Conservation (phyloP, 768 basidiomycete species). For the Hygrophorus pudorinus region DNA sequence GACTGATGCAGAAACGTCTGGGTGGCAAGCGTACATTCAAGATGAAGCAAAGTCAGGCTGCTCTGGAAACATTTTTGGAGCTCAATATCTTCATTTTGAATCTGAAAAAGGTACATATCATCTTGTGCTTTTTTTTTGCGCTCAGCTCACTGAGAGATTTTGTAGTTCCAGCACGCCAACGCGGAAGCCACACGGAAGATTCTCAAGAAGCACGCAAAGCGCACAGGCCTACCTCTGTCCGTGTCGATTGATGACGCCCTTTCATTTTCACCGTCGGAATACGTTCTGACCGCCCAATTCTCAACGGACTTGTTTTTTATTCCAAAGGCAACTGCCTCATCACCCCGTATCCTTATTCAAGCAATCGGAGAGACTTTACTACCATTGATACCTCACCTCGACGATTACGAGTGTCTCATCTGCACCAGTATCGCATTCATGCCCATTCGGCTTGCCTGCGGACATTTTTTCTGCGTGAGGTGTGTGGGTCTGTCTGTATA, state of each 20-base stretch:
- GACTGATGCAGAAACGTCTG: conserved; percentile 46
- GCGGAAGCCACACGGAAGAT: conserved; percentile 88
- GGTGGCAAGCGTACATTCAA: conserved; percentile 45
- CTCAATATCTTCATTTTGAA: conserved; percentile 75
- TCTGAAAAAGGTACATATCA: conserved; percentile 57
- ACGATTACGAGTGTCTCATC: conserved; percentile 82
- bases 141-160: not conserved
- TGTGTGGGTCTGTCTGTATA: not conserved
- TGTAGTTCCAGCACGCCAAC: conserved; percentile 73
- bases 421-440: conserved; percentile 90
- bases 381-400: conserved; percentile 68
- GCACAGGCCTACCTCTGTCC: conserved; percentile 58
- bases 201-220: conserved; percentile 89
- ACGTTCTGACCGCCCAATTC: conserved; percentile 8
- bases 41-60: conserved; percentile 43
- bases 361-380: conserved; percentile 75
- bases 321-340: conserved; percentile 15
- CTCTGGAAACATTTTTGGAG: conserved; percentile 60
- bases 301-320: conserved; percentile 9
- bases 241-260: not conserved
- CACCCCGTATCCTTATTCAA: conserved; percentile 51
- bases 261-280: conserved; percentile 10
- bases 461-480: conserved; percentile 71
- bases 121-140: not conserved
- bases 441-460: conserved; percentile 73